Conservation (phyloP, 202 grass and related monocot species). For the Panicum hallii region DNA sequence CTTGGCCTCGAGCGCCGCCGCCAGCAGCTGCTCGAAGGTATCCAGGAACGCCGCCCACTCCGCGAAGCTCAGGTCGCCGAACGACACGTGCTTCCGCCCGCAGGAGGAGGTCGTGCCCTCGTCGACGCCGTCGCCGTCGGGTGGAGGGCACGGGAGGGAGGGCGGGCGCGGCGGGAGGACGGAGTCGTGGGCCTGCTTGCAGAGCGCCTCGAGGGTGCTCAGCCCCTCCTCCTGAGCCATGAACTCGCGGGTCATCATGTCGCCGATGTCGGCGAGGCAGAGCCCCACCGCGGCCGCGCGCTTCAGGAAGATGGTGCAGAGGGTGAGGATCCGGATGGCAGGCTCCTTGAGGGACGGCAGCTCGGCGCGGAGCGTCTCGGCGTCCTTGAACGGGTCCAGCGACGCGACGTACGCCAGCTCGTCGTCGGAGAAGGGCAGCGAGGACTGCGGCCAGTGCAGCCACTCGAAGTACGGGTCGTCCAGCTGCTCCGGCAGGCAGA, state of each 20-base stretch:
- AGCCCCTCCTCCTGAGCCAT: slow-evolving; percentile 53
- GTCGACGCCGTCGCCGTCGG: slow-evolving; percentile 34
- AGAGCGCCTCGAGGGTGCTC: slow-evolving; percentile 76
- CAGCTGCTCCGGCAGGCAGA: slow-evolving; percentile 87
- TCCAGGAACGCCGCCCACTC: slow-evolving; percentile 81
- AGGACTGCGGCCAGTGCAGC: slow-evolving; percentile 87
- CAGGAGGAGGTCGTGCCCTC: slow-evolving; percentile 54
- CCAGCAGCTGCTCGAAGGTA: slow-evolving; percentile 78
- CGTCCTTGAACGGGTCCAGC: slow-evolving; percentile 77
- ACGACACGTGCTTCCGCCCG: slow-evolving; percentile 52
- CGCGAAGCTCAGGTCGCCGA: slow-evolving; percentile 63
- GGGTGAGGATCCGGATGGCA: slow-evolving; percentile 63
- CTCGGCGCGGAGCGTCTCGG: slow-evolving; percentile 69
- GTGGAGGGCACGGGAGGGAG: neutral
- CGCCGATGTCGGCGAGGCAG: slow-evolving; percentile 87
- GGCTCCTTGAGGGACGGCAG: slow-evolving; percentile 68
- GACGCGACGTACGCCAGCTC: slow-evolving; percentile 68
- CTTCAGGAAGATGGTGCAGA: slow-evolving; percentile 90
- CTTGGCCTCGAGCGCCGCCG: slow-evolving; percentile 63
- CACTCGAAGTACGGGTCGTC: slow-evolving; percentile 97
- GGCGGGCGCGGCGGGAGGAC: neutral
- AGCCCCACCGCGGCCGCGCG: slow-evolving; percentile 66
- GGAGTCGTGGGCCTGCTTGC: slow-evolving; percentile 52
- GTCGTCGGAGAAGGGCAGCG: slow-evolving; percentile 59
- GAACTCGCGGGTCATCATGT: slow-evolving; percentile 91